phyloP scores from a whole-genome alignment of 208 protist species.

The Spongospora subterranea region DNA sequence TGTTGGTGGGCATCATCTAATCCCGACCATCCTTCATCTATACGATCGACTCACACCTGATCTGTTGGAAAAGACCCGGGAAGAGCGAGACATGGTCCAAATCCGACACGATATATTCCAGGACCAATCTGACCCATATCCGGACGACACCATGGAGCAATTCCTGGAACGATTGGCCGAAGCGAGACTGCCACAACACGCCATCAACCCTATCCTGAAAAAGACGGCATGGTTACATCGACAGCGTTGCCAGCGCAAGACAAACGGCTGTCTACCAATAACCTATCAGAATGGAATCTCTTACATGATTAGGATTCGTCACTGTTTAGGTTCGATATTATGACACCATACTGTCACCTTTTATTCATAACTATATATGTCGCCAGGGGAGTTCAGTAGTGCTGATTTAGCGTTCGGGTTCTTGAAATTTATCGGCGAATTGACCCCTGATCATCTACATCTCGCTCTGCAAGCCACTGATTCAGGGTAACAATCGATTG shows the following conservation, averaged over 20 bases:
- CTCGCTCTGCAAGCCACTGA: neutral
- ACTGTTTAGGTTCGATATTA: neutral
- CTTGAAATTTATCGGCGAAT: neutral
- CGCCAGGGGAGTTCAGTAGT: neutral
- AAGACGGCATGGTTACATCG: neutral
- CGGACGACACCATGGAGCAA: neutral
- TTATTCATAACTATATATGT: neutral
- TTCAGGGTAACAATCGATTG: neutral
- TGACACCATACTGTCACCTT: neutral
- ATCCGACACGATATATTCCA: neutral
- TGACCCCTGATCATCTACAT: neutral
- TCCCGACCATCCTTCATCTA: neutral
- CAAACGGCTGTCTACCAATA: neutral
- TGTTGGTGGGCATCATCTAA: neutral
- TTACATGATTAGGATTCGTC: neutral
- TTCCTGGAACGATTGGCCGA: neutral
- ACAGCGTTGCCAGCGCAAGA: neutral
- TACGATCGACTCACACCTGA: neutral
- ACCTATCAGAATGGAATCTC: neutral
- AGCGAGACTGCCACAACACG: neutral
- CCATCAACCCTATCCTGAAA: neutral
- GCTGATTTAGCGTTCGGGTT: neutral
- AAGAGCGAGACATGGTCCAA: neutral
- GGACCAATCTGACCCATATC: neutral
- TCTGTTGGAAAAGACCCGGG: neutral